These are phyloP conservation scores for Sergeia podlipaevii DNA, from an alignment of 208 protist species.

Conservation along the genomic window DNA sequence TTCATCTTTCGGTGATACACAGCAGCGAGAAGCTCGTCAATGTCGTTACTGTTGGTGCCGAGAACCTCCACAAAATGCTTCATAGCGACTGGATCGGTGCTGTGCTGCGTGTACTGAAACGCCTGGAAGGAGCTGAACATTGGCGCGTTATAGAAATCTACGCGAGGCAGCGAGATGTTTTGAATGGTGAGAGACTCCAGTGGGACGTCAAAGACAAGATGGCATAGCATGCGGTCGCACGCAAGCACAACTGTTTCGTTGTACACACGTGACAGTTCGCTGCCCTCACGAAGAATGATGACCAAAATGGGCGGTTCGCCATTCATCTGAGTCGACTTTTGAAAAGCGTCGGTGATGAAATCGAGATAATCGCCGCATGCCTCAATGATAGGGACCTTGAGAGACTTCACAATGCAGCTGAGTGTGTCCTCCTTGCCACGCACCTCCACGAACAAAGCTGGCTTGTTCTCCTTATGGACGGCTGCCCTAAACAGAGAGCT, in stretches of 20 bases:
- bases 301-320: conserved; percentile 69
- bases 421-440: conserved; percentile 70
- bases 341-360: conserved; percentile 76
- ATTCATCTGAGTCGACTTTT: conserved; percentile 56
- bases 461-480: conserved; percentile 70
- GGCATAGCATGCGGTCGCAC: conserved; percentile 69
- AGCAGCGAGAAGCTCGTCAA: conserved; percentile 72
- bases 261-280: conserved; percentile 63
- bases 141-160: conserved; percentile 72
- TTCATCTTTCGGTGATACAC: conserved; percentile 54
- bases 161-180: conserved; percentile 56
- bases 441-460: conserved; percentile 73
- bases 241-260: conserved; percentile 68
- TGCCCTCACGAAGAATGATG: conserved; percentile 74
- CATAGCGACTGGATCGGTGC: conserved; percentile 58
- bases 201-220: conserved; percentile 73
- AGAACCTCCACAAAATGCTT: conserved; percentile 68
- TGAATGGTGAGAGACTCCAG: conserved; percentile 58
- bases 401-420: conserved; percentile 46
- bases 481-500: conserved; percentile 58
- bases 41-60: conserved; percentile 77
- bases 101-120: conserved; percentile 73
- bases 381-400: conserved; percentile 80
- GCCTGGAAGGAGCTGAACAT: conserved; percentile 68
- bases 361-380: conserved; percentile 75